Evolutionary conservation across 192 early-diverging fungal species (phyloP).

Genomic region (Backusella tarrabulga): DNA sequence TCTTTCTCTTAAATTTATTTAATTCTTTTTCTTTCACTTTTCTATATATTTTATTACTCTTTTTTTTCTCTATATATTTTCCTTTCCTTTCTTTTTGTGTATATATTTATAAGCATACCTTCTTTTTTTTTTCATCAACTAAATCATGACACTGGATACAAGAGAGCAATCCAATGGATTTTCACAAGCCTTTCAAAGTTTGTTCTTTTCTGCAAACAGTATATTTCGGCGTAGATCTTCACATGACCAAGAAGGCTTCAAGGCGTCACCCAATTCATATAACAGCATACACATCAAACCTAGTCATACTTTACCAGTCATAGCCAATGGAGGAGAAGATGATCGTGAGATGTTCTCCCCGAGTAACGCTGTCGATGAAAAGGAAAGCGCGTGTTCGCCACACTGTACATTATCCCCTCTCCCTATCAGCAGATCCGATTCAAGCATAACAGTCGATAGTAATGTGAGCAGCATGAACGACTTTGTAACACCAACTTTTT

Average conservation of each 20-base stretch:
- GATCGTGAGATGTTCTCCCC: background rate
- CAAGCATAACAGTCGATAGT: constrained; percentile 6
- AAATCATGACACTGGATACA: background rate
- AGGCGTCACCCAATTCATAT: background rate
- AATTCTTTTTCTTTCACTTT: background rate
- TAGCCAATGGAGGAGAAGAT: background rate
- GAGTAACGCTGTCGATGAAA: background rate
- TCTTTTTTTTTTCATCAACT: background rate
- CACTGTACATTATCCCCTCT: constrained; percentile 3
- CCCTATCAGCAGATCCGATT: constrained; percentile 8
- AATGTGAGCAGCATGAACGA: background rate
- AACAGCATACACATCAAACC: background rate
- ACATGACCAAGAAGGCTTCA: background rate
- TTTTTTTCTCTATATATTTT: background rate
- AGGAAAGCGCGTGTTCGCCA: background rate
- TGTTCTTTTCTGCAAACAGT: background rate
- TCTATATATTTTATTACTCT: background rate
- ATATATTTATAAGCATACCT: background rate
- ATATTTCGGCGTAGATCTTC: constrained; percentile 7
- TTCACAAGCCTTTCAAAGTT: constrained; percentile 1
- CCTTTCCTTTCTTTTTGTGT: background rate
- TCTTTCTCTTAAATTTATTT: background rate
- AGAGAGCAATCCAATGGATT: constrained; percentile 6
- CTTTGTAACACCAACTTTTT: background rate
- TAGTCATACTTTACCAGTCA: background rate